A percentile compares a stretch with the other conserved stretches of the same genome.
phyloP scores from a whole-genome alignment of 2,329 filamentous ascomycete genomes.

The Periglandula ipomoeae region DNA sequence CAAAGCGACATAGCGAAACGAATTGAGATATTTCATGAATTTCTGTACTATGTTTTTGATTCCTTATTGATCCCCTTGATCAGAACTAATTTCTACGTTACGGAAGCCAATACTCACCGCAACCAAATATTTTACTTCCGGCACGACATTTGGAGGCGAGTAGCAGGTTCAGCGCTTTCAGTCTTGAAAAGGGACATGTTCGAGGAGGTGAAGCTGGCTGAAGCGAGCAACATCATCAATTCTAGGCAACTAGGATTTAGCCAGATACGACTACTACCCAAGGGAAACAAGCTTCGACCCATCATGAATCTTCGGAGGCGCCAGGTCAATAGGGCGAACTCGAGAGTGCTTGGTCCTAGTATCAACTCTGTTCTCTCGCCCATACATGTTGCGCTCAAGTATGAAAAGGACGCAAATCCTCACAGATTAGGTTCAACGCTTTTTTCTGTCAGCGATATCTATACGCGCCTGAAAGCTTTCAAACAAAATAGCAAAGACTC shows the following conservation, averaged over 20 bases:
- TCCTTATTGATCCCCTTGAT: slow-evolving; percentile 83
- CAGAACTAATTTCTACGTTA: slow-evolving; percentile 85
- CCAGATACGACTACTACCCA: slow-evolving; percentile 74
- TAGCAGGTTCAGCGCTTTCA: slow-evolving; percentile 65
- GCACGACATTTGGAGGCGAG: slow-evolving; percentile 77
- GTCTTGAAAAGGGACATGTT: slow-evolving; percentile 65
- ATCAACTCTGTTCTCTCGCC: slow-evolving; percentile 53
- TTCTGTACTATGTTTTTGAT: slow-evolving; percentile 89
- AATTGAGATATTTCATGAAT: slow-evolving; percentile 68
- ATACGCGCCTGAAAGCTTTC: slow-evolving; percentile 62
- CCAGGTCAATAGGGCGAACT: slow-evolving; percentile 44
- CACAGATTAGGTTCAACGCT: slow-evolving; percentile 66
- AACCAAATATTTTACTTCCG: slow-evolving; percentile 88
- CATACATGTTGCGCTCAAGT: slow-evolving; percentile 65
- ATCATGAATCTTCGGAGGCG: slow-evolving; percentile 79
- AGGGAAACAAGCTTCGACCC: slow-evolving; percentile 64
- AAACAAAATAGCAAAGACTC: slow-evolving; percentile 37
- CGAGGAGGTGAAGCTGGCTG: slow-evolving; percentile 57
- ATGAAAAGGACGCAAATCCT: slow-evolving; percentile 57
- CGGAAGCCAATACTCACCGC: slow-evolving; percentile 73
- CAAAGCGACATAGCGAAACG: slow-evolving; percentile 67
- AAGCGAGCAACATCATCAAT: slow-evolving; percentile 48
- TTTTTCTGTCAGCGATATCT: slow-evolving; percentile 74
- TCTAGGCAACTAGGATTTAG: slow-evolving; percentile 64
- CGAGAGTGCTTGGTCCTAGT: slow-evolving; percentile 47